Base-by-base conservation (phyloP, 2,329 filamentous ascomycete species). In the Fonsecaea monophora region DNA sequence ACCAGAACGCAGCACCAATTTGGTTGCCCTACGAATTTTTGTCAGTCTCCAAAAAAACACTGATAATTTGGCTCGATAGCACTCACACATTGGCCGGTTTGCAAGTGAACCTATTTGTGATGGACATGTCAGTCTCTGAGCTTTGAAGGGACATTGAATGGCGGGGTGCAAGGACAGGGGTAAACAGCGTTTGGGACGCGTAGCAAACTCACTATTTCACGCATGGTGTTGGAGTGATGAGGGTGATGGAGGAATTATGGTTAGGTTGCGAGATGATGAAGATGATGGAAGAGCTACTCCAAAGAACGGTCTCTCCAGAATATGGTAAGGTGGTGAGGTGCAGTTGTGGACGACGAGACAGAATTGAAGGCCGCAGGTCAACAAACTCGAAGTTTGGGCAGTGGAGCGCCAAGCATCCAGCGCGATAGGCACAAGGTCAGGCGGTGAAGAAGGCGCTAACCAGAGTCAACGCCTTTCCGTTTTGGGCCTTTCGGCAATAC, bases 1-100 rank as follows among this genome's bases (percentile, higher is more conserved):
- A 92, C 90, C 95, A 99, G 89, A 99, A 99, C 85, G 95, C 95
- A 87, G 95, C 95, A 94, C 95, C 95, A 77, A 98, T 97, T 92
- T 99, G 95, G 91, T 99, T 99, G 89, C 95, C 95, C 94, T 97
- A 77, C 76, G 64, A 70, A 69, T 35, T 18, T 50, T 38, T 42
- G 48, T 67, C 76, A 73, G 60, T 68, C 57, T 71, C 68, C 65
- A 78, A 85, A 70, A 74, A 67, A 72, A 71, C 66, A 62, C 68
- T 62, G 65, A 63, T n/a, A 59, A 66, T 66, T 56, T 13, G 18
- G 50, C 9, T 70, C 55, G 66, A 65, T 48, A 45, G 62, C 70
- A 87, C 89, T 85, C 89, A 97, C 94, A 87, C 95, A 98, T 90
- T 99, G 95, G 84, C 95, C 95, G 88, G 95, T 99, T 87, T 99